These are phyloP conservation scores for Fusarium dlaminii DNA, from an alignment of 2,329 filamentous ascomycete species.

Conservation along the genomic window DNA sequence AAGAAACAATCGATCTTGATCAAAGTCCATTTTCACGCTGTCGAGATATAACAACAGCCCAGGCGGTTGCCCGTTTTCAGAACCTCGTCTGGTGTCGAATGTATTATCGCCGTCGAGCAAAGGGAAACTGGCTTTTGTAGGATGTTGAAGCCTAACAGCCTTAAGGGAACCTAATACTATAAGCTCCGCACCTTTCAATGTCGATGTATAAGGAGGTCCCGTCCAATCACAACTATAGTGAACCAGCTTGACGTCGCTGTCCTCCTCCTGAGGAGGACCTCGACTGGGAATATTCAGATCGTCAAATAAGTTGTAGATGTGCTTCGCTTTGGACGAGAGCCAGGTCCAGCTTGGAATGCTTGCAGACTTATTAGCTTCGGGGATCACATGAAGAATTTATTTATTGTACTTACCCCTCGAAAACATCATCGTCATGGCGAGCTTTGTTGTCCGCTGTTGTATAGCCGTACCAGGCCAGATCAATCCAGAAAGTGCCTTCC, in stretches of 20 bases:
- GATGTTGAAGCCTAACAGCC: fast-evolving
- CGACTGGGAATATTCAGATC: too few relatives aligned
- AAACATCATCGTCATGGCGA: not conserved
- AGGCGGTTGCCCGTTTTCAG: not conserved
- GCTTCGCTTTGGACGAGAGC: not conserved
- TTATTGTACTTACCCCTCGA: not conserved
- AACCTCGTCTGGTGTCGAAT: not conserved
- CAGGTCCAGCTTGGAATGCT: not conserved
- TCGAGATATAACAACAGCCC: not conserved
- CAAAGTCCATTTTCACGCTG: fast-evolving
- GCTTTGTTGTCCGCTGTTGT: not conserved
- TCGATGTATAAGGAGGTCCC: fast-evolving
- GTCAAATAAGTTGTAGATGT: fast-evolving
- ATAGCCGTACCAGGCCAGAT: not conserved
- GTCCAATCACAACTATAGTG: not conserved
- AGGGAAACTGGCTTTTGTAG: not conserved
- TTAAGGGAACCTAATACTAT: fast-evolving
- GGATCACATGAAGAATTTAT: fast-evolving
- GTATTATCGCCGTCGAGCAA: not conserved
- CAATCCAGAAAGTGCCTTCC: fast-evolving
- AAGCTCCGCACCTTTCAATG: fast-evolving
- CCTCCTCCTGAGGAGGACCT: too few relatives aligned
- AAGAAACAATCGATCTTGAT: not conserved
- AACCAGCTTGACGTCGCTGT: not conserved
- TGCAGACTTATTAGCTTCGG: fast-evolving